phyloP scores from a whole-genome alignment of 1,284 basidiomycete species.

The Testicularia cyperi region DNA sequence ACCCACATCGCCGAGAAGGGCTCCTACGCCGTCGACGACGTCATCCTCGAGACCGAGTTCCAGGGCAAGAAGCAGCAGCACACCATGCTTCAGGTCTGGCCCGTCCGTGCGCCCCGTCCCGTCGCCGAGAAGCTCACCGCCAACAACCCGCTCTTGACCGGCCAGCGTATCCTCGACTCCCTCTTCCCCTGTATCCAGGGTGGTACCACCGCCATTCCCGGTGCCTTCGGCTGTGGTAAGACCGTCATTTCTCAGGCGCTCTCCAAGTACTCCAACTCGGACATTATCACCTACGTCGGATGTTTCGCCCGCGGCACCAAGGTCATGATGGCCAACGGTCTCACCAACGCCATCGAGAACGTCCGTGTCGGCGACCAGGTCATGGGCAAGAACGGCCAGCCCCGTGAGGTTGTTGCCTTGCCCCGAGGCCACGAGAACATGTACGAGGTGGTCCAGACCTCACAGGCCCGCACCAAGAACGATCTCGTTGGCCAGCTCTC shows the following conservation, averaged over 20 bases:
- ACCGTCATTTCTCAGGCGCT: constrained; percentile 67
- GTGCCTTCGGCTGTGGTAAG: constrained; percentile 86
- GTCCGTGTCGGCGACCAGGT: too few relatives aligned
- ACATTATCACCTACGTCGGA: constrained; percentile 98
- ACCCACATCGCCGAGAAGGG: constrained; percentile 92
- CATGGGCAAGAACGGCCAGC: too few relatives aligned
- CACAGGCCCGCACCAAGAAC: too few relatives aligned
- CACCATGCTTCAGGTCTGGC: constrained; percentile 97
- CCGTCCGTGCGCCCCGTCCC: constrained; percentile 94
- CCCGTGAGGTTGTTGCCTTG: too few relatives aligned
- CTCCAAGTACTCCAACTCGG: constrained; percentile 98
- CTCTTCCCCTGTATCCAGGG: constrained; percentile 99
- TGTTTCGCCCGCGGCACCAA: too few relatives aligned
- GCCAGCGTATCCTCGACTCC: constrained; percentile 94
- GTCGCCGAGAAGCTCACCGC: constrained; percentile 92
- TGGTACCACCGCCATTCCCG: constrained; percentile 97
- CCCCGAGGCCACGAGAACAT: too few relatives aligned
- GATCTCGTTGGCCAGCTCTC: too few relatives aligned
- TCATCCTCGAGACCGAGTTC: constrained; percentile 96
- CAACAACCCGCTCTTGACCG: constrained; percentile 87
- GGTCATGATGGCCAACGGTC: too few relatives aligned
- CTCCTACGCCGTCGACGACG: constrained; percentile 86
- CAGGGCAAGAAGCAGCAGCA: constrained; percentile 91
- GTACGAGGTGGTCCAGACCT: too few relatives aligned
- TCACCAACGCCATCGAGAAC: too few relatives aligned